Base-by-base conservation (phyloP, 768 basidiomycete genomes). In the Boletellus emodensis region DNA sequence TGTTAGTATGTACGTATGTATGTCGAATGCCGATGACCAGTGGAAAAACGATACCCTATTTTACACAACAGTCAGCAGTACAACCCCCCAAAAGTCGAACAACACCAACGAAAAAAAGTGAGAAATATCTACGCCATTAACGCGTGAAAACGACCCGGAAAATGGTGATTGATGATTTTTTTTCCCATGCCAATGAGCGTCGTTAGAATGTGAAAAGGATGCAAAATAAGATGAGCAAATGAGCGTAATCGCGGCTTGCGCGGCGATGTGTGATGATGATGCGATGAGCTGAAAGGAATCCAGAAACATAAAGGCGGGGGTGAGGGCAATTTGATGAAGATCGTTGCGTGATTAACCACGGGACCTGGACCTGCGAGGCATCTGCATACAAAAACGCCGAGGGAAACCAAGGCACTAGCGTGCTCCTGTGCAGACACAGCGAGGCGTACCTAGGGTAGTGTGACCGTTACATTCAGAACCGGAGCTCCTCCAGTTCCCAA, bases 401-500 rank as follows among this genome's bases (percentile, higher is more conserved):
- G 30, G 36, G 36, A 47, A 36, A 48, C 20, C 32, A 26, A 42
- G 28, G 34, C 35, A 56, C 17, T 10, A 24, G 36, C 38, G 26
- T 28, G 20, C 28, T 42, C 26, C 15, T 17, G n/a, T 41, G 42
- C 18, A 43, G 30, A 24, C 10, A 14, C 24, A 14, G 30, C 32
- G 40, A 45, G 32, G 43, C 5, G 37, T 34, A 32, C 24, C n/a
- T 17, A 33, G 20, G 20, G 17, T 4, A 35, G 30, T 13, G 10
- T 11, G 5, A 10, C 40, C 11, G 4, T 24, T 38, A 24, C 33
- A 12, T 32, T 66, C 45, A 68, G 28, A 70, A 61, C 26, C 57
- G 57, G 12, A 56, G 43, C 36, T 51, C 53, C 12, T 56, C 58
- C 8, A 69, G 26, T 43, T 67, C 57, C 68, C 68, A 69, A 12